Evolutionary conservation across 2,329 filamentous ascomycete species (phyloP).

Genomic region (Aspergillus sp.): DNA sequence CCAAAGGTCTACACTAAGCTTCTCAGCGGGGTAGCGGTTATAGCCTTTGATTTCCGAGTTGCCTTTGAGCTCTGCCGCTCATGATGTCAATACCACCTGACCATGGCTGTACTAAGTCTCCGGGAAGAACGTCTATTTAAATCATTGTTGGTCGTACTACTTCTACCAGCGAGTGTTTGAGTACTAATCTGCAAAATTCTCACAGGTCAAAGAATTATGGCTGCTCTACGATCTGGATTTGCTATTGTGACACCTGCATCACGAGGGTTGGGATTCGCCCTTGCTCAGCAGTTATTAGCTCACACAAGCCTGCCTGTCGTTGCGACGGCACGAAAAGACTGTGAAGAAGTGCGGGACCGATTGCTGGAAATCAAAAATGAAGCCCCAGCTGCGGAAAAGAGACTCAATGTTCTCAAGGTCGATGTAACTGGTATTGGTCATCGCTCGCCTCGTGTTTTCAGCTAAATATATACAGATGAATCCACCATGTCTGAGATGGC

Average conservation of each 20-base stretch:
- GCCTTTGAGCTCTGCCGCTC: too few species aligned
- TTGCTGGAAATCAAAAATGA: slow-evolving; percentile 50
- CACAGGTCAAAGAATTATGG: not conserved
- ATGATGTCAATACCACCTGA: too few species aligned
- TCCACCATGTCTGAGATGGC: slow-evolving; percentile 59
- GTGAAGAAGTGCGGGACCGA: slow-evolving; percentile 48
- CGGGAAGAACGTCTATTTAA: too few species aligned
- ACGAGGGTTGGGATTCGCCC: slow-evolving; percentile 62
- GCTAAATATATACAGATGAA: slow-evolving; percentile 53
- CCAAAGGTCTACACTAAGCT: too few species aligned
- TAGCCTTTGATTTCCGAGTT: too few species aligned
- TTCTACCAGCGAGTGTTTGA: too few species aligned
- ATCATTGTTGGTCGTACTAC: too few species aligned
- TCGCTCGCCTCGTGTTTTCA: too few species aligned
- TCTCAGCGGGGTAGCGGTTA: too few species aligned
- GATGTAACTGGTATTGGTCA: slow-evolving; percentile 56
- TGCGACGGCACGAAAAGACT: slow-evolving; percentile 59
- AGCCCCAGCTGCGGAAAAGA: slow-evolving; percentile 40
- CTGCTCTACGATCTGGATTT: slow-evolving; percentile 19
- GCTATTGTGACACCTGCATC: slow-evolving; percentile 57
- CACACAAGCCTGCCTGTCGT: slow-evolving; percentile 59
- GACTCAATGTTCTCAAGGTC: slow-evolving; percentile 54
- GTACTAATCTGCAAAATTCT: too few species aligned
- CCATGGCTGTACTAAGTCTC: too few species aligned
- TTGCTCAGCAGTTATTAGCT: slow-evolving; percentile 58